Conservation (phyloP, 108 stramenopile genomes). For the Fragilaria crotonensis region DNA sequence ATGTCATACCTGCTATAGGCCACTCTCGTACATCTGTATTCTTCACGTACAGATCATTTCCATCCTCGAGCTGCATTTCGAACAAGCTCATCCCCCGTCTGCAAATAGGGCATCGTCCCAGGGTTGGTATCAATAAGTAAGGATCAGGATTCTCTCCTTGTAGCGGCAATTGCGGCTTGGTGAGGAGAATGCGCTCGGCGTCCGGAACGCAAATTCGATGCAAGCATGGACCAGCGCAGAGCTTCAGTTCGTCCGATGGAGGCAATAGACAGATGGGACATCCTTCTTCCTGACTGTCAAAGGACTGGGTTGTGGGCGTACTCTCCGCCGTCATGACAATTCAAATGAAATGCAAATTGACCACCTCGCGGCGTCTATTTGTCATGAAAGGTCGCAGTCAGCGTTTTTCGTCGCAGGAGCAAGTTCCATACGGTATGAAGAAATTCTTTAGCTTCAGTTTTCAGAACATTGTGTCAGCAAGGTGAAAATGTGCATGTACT, state of each 20-base stretch:
- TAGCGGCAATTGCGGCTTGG: background rate
- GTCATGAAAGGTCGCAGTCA: no score
- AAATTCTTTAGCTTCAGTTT: no score
- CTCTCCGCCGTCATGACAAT: no score
- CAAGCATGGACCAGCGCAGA: constrained; percentile 5
- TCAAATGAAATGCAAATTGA: no score
- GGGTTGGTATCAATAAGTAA: constrained; percentile 23
- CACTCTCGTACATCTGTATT: background rate
- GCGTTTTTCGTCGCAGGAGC: no score
- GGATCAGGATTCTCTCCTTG: constrained; percentile 6
- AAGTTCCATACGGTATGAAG: no score
- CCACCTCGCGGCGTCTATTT: no score
- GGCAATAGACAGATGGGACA: background rate
- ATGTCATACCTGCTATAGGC: background rate
- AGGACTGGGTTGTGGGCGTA: no score
- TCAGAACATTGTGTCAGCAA: no score
- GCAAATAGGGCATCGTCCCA: constrained; percentile 41
- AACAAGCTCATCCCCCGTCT: constrained; percentile 21
- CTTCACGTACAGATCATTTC: constrained; percentile 2
- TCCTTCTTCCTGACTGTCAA: background rate
- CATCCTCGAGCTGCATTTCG: constrained; percentile 14
- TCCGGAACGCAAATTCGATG: constrained; percentile 15
- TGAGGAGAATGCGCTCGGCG: constrained; percentile 12
- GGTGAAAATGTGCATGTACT: no score
- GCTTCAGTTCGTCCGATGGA: background rate